These are phyloP conservation scores for Aspergillus intermedius DNA, from an alignment of 2,329 filamentous ascomycete genomes.

Conservation along the genomic window DNA sequence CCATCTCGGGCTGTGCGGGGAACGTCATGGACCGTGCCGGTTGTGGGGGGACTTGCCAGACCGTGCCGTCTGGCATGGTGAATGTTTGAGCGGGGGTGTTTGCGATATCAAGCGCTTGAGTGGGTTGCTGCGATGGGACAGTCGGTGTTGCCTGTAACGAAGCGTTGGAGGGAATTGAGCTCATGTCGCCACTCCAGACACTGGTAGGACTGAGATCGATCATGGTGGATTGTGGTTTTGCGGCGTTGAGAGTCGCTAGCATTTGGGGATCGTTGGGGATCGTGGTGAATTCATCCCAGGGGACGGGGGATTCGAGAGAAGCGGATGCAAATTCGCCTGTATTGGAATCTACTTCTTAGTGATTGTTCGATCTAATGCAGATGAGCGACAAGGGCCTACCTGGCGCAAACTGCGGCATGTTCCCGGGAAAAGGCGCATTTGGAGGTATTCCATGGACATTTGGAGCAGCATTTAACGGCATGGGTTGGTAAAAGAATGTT, in stretches of 20 bases:
- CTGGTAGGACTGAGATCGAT: conserved; percentile 24
- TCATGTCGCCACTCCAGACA: conserved; percentile 24
- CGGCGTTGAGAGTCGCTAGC: conserved; percentile 25
- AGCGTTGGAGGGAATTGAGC: conserved; percentile 21
- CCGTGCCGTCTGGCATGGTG: conserved; percentile 29
- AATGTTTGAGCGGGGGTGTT: conserved; percentile 17
- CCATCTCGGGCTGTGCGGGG: conserved; percentile 26
- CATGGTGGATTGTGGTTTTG: conserved; percentile 24
- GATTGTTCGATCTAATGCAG: conserved; percentile 4
- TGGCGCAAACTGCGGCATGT: conserved; percentile 29
- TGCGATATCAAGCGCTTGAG: conserved; percentile 12
- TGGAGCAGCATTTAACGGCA: conserved; percentile 27
- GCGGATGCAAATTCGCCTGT: conserved; percentile 17
- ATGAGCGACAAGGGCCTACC: conserved; percentile 21
- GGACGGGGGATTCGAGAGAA: conserved; percentile 28
- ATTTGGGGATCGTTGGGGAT: conserved; percentile 29
- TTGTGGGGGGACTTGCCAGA: conserved; percentile 27
- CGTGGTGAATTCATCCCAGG: conserved; percentile 34
- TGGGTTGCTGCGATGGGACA: conserved; percentile 27
- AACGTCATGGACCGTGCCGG: conserved; percentile 30
- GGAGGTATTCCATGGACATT: conserved; percentile 30
- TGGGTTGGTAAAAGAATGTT: conserved; percentile 31
- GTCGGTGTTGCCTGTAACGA: conserved; percentile 25
- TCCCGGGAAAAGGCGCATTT: conserved; percentile 20
- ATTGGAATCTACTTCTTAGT: conserved; percentile 19